Evolutionary conservation across 495 filamentous ascomycete species (phyloP).

Genomic region (Viridothelium virens): DNA sequence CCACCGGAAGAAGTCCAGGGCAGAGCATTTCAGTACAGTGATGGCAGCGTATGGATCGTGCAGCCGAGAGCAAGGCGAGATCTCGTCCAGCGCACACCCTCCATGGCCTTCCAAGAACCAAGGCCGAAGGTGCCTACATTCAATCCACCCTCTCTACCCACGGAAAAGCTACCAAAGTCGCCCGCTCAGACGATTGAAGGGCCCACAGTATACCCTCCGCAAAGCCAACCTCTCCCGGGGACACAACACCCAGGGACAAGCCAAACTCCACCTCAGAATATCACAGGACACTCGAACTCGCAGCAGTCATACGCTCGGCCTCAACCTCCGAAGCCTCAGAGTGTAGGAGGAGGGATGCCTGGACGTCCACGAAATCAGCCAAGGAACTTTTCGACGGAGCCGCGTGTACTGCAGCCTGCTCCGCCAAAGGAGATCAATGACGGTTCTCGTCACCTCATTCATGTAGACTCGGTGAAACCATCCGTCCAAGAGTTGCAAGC

Average conservation of each 20-base stretch:
- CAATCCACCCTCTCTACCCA: not conserved
- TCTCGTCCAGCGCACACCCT: not conserved
- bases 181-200: not conserved
- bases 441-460: not conserved
- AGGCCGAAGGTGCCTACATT: not conserved
- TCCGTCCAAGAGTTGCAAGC: not conserved
- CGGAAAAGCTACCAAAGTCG: not conserved
- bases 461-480: not conserved
- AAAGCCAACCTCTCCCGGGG: not conserved
- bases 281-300: not conserved
- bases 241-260: not conserved
- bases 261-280: not conserved
- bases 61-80: not conserved
- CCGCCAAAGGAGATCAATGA: not conserved
- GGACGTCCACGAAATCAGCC: not conserved
- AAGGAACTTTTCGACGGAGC: not conserved
- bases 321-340: not conserved
- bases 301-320: not conserved
- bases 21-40: not conserved
- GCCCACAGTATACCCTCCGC: not conserved
- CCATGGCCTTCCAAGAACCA: not conserved
- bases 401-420: not conserved
- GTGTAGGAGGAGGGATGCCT: not conserved
- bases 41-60: not conserved
- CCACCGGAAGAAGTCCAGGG: conserved; percentile 1